Conservation (phyloP, 495 filamentous ascomycete genomes). For the Aspergillus bridgeri region DNA sequence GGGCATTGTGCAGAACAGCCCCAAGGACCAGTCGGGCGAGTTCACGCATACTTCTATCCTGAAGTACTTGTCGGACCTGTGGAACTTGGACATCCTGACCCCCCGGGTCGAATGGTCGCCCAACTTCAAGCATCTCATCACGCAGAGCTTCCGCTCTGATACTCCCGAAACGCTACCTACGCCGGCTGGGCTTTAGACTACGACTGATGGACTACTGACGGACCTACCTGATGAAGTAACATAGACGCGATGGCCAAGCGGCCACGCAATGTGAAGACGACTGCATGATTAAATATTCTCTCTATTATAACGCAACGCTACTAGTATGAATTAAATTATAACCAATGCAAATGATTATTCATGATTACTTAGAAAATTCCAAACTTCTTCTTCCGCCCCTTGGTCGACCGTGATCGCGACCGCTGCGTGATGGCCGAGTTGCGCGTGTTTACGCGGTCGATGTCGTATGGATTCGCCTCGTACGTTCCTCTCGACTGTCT, state of each 20-base stretch:
- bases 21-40: constrained; percentile 25
- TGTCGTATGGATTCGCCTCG: constrained; percentile 27
- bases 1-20: constrained; percentile 39
- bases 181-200: constrained; percentile 21
- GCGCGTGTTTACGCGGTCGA: constrained; percentile 28
- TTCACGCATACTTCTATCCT: constrained; percentile 47
- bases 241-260: too few relatives aligned
- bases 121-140: constrained; percentile 37
- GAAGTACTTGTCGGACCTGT: constrained; percentile 40
- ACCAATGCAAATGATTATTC: too few relatives aligned
- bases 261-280: too few relatives aligned
- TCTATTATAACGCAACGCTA: not conserved
- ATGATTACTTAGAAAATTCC: constrained; percentile 7
- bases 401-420: constrained; percentile 10
- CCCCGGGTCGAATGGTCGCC: constrained; percentile 44
- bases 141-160: constrained; percentile 25
- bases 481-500: constrained; percentile 5
- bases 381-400: constrained; percentile 7
- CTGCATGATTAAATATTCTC: not conserved
- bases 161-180: constrained; percentile 26
- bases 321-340: not conserved
- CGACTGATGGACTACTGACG: not conserved
- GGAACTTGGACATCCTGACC: constrained; percentile 40
- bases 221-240: too few relatives aligned
- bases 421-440: constrained; percentile 25